Evolutionary conservation across 768 basidiomycete genomes (phyloP).

Genomic region (Russula brevipes): DNA sequence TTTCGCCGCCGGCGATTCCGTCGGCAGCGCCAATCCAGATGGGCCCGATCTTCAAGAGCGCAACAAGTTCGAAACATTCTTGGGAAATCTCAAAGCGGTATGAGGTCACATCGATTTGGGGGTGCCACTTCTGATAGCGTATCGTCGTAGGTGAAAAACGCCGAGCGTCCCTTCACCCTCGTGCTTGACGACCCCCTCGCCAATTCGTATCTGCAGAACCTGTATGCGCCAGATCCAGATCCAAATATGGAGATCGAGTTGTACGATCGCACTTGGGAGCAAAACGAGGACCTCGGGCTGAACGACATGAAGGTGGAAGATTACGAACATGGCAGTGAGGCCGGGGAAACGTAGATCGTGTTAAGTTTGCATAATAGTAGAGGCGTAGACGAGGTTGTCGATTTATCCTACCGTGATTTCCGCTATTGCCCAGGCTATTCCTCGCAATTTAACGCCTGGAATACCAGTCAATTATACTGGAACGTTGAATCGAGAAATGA

Average conservation of each 20-base stretch:
- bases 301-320: constrained; percentile 85
- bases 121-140: neutral
- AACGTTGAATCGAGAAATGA: too few relatives aligned
- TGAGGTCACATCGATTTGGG: constrained; percentile 23
- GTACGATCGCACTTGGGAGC: constrained; percentile 82
- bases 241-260: constrained; percentile 82
- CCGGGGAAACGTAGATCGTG: constrained; percentile 4
- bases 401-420: neutral
- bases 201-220: constrained; percentile 92
- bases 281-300: constrained; percentile 93
- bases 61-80: constrained; percentile 67
- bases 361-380: neutral
- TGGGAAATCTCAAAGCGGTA: constrained; percentile 70
- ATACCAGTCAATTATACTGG: too few relatives aligned
- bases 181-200: constrained; percentile 94
- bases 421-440: neutral
- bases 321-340: constrained; percentile 43
- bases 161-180: constrained; percentile 76
- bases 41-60: constrained; percentile 28
- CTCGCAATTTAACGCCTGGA: neutral
- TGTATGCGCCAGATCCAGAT: constrained; percentile 97
- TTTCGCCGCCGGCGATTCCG: constrained; percentile 68
- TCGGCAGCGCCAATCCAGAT: constrained; percentile 36
- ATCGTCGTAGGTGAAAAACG: constrained; percentile 64
- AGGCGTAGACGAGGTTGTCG: neutral